Conservation (phyloP, 345 rosid species). For the Dovyalis caffra region DNA sequence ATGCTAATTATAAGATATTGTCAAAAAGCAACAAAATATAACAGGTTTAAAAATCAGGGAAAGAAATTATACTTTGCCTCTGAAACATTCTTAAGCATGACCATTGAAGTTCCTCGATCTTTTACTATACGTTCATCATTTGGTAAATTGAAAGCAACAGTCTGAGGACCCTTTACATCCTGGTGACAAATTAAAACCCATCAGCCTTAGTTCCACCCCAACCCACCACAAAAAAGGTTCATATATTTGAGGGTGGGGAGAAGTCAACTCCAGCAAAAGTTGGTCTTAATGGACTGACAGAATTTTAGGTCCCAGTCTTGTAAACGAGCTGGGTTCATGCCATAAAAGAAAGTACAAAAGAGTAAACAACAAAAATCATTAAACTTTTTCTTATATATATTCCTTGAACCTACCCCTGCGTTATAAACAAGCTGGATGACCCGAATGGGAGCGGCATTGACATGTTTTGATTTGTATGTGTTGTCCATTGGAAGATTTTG, state of each 20-base stretch:
- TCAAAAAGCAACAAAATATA: slow-evolving; percentile 1
- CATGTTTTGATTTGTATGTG: slow-evolving; percentile 66
- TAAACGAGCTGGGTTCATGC: background rate
- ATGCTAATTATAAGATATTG: slow-evolving; percentile 1
- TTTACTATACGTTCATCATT: slow-evolving; percentile 89
- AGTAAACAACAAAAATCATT: no score
- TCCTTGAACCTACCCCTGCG: slow-evolving; percentile 71
- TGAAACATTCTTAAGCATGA: slow-evolving; percentile 84
- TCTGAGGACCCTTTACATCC: slow-evolving; percentile 97
- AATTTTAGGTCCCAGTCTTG: background rate
- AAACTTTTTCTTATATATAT: slow-evolving; percentile 1
- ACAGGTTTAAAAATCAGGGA: background rate
- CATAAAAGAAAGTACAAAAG: no score
- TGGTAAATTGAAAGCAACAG: slow-evolving; percentile 93
- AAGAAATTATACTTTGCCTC: slow-evolving; percentile 69
- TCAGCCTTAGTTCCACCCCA: slow-evolving; percentile 8
- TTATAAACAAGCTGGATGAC: slow-evolving; percentile 76
- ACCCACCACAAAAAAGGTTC: no score
- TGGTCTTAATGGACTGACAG: background rate
- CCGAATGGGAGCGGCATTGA: slow-evolving; percentile 89
- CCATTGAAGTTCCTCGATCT: slow-evolving; percentile 96
- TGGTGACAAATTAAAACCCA: slow-evolving; percentile 32
- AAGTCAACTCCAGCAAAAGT: background rate
- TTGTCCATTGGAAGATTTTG: slow-evolving; percentile 82
- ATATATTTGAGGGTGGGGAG: background rate